Evolutionary conservation across 2,329 filamentous ascomycete genomes (phyloP).

Genomic region (Paracoccidioides lutzii): DNA sequence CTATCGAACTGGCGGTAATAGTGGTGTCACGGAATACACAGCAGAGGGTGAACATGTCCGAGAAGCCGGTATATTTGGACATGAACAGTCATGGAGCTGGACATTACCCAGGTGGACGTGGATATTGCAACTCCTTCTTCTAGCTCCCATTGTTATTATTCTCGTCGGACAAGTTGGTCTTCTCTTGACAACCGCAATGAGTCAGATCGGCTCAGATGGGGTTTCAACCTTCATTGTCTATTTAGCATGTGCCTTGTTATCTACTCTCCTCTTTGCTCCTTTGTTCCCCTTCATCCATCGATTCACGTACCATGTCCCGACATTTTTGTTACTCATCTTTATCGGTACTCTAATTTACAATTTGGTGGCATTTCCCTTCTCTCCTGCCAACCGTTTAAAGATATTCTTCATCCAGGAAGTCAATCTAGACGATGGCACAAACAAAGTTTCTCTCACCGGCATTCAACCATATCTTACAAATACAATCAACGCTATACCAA

Average conservation of each 20-base stretch:
- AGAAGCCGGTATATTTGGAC: constrained; percentile 41
- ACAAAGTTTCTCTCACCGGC: constrained; percentile 57
- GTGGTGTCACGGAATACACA: constrained; percentile 17
- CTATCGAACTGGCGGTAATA: constrained; percentile 31
- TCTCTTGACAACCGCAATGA: constrained; percentile 55
- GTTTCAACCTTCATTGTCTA: constrained; percentile 60
- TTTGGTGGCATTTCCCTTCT: constrained; percentile 78
- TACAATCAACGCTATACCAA: constrained; percentile 58
- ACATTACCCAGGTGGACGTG: constrained; percentile 72
- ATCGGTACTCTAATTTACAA: constrained; percentile 72
- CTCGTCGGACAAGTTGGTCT: constrained; percentile 65
- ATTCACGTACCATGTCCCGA: constrained; percentile 67
- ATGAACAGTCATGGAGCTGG: constrained; percentile 78
- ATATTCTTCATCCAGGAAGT: constrained; percentile 74
- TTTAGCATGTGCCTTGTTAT: constrained; percentile 53
- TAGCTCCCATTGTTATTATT: constrained; percentile 66
- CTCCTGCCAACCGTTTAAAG: constrained; percentile 64
- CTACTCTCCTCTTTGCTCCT: constrained; percentile 61
- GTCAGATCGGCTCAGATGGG: constrained; percentile 77
- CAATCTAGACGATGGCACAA: constrained; percentile 59
- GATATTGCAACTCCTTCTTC: constrained; percentile 70
- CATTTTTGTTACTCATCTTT: constrained; percentile 61
- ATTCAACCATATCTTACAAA: constrained; percentile 52
- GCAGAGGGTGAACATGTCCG: constrained; percentile 17
- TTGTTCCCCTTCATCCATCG: constrained; percentile 76